Base-by-base conservation (phyloP, 2,329 filamentous ascomycete species). In the Cladosporium austrohemisphaericum region DNA sequence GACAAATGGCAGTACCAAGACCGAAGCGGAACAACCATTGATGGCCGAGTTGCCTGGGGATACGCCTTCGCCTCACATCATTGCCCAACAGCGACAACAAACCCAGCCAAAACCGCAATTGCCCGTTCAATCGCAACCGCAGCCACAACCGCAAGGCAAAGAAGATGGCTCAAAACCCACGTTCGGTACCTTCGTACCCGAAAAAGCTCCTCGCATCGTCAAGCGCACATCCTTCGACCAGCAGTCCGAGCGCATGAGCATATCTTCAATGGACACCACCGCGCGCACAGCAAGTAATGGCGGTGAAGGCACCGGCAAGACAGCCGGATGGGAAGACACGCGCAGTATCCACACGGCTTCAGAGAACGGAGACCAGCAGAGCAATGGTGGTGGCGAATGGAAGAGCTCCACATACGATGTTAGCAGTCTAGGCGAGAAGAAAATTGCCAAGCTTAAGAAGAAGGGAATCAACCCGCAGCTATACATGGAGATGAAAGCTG, bases 401-500 rank as follows among this genome's bases (percentile, higher is more conserved):
- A 66, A 60, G 29, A 61, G 67, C 25, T 71, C 68, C 41, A 62
- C 64, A n/a, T 68, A 62, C 36, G 69, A 72, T 47, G 68, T 58
- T 11, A 68, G 64, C 49, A 53, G 54, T 5, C 49, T 73, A 50
- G 69, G 63, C 20, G 63, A 68, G 9, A 65, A 69, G 45, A 67
- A 75, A 37, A 59, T 73, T 35, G 66, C 67, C 50, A 73, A 72
- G 54, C 64, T 72, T 57, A 61, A 64, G 56, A 71, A 72, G 57
- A 76, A 74, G 55, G 71, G 72, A 1, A 71, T 75, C 54, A 73
- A 75, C 51, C 72, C 71, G 11, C 63, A 68, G 8, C 52, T 75
- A 41, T 74, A 70, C 52, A 67, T 70, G 11, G 72, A 76, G 58
- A 75, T 75, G 71, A 70, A 71, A 54, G 68, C 71, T 20, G 69